A percentile compares a stretch with the other conserved stretches of the same genome.
These are phyloP conservation scores for Hysterium pulicare DNA, from an alignment of 2,329 filamentous ascomycete genomes.

Conservation along the genomic window DNA sequence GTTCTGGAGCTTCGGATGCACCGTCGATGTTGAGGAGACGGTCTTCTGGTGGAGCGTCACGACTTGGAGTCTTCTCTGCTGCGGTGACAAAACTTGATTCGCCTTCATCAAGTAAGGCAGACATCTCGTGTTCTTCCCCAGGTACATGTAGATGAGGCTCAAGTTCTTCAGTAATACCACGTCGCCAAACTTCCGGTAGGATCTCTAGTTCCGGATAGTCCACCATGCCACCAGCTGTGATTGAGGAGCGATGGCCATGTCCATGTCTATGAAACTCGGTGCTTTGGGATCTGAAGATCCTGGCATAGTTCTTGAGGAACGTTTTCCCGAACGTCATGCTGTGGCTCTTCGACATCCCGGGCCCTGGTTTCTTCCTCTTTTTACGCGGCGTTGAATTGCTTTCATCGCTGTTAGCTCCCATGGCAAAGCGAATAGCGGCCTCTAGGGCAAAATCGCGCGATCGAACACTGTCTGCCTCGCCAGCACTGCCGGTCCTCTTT, in stretches of 20 bases:
- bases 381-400: slow-evolving; percentile 28
- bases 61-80: not conserved
- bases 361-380: slow-evolving; percentile 53
- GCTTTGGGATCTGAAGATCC: slow-evolving; percentile 41
- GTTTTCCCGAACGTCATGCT: slow-evolving; percentile 41
- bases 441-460: slow-evolving; percentile 44
- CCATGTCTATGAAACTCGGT: slow-evolving; percentile 38
- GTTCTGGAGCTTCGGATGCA: not conserved
- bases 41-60: not conserved
- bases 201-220: slow-evolving; percentile 48
- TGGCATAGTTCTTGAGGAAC: slow-evolving; percentile 44
- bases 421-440: slow-evolving; percentile 24
- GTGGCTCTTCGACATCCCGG: slow-evolving; percentile 61
- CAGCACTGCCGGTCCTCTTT: slow-evolving; percentile 39
- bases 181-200: slow-evolving; percentile 36
- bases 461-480: slow-evolving; percentile 36
- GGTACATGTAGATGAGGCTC: too few species aligned
- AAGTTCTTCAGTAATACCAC: slow-evolving; percentile 9
- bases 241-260: slow-evolving; percentile 43
- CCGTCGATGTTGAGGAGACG: not conserved
- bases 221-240: slow-evolving; percentile 41
- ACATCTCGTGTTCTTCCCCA: not conserved
- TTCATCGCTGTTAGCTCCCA: slow-evolving; percentile 18
- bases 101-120: slow-evolving; percentile 5
- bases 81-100: slow-evolving; percentile 12